phyloP scores from a whole-genome alignment of 2,329 filamentous ascomycete species.

The Verticillium klebahnii region DNA sequence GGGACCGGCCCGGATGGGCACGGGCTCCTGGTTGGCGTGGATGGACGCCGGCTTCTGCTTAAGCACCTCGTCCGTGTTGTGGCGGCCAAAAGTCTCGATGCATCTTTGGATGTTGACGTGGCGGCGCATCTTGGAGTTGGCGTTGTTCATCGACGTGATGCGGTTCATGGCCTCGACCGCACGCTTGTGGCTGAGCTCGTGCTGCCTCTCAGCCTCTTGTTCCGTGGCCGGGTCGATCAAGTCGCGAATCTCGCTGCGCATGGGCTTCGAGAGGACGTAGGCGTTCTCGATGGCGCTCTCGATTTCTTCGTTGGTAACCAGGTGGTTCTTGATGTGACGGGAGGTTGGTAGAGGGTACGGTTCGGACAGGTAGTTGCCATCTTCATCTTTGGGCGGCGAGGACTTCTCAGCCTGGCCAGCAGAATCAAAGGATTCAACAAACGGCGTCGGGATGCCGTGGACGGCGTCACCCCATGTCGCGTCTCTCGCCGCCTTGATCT shows the following conservation, averaged over 20 bases:
- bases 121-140: constrained; percentile 71
- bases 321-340: constrained; percentile 66
- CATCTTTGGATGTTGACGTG: constrained; percentile 82
- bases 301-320: constrained; percentile 64
- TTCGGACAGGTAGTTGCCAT: constrained; percentile 34
- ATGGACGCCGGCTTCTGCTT: constrained; percentile 54
- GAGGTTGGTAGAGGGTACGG: constrained; percentile 40
- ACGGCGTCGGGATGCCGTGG: constrained; percentile 73
- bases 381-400: constrained; percentile 29
- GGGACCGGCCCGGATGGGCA: constrained; percentile 64
- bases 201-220: constrained; percentile 29
- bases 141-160: constrained; percentile 74
- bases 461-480: constrained; percentile 71
- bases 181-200: constrained; percentile 55
- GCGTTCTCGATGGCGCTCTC: constrained; percentile 62
- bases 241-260: constrained; percentile 26
- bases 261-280: constrained; percentile 60
- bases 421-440: constrained; percentile 75
- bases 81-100: constrained; percentile 82
- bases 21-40: constrained; percentile 32
- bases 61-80: constrained; percentile 74
- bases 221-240: constrained; percentile 35
- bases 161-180: constrained; percentile 73
- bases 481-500: constrained; percentile 61
- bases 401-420: constrained; percentile 44